Percentiles rank a stretch among this genome's conserved stretches.
Evolutionary conservation across 768 basidiomycete genomes (phyloP).

Genomic region (Termitomyces sp.): DNA sequence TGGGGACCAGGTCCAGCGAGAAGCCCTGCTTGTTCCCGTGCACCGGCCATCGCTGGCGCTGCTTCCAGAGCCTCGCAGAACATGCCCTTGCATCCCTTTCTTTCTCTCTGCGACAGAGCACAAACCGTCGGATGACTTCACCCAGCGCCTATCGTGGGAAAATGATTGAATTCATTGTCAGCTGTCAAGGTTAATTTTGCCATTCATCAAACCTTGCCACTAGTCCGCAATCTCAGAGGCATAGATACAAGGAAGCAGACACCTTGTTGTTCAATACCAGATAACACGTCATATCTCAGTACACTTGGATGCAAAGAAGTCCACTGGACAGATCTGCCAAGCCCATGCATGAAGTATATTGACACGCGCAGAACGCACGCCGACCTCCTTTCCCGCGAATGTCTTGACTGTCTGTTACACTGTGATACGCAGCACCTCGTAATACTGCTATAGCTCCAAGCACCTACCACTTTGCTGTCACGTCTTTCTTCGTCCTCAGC

Average conservation of each 20-base stretch:
- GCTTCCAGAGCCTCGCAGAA: too few relatives aligned
- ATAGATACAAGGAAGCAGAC: not conserved
- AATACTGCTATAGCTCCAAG: too few relatives aligned
- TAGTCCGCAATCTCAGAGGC: not conserved
- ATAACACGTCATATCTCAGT: too few relatives aligned
- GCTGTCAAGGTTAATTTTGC: not conserved
- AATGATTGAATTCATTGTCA: slow-evolving; percentile 5
- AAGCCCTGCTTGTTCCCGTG: too few relatives aligned
- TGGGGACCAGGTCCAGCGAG: too few relatives aligned
- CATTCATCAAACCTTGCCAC: not conserved
- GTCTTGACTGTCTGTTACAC: not conserved
- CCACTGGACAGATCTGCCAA: not conserved
- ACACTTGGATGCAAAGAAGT: too few relatives aligned
- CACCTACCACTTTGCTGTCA: not conserved
- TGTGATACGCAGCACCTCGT: not conserved
- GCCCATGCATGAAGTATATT: not conserved
- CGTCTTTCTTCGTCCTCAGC: not conserved
- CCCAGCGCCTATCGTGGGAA: slow-evolving; percentile 6
- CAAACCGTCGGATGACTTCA: not conserved
- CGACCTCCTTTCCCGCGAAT: not conserved
- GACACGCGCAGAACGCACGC: not conserved
- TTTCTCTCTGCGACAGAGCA: too few relatives aligned
- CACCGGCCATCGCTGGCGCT: too few relatives aligned
- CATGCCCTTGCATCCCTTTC: too few relatives aligned
- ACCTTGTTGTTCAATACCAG: not conserved